These are phyloP conservation scores for Podaxis sp. DNA, from an alignment of 768 basidiomycete genomes.

Conservation along the genomic window DNA sequence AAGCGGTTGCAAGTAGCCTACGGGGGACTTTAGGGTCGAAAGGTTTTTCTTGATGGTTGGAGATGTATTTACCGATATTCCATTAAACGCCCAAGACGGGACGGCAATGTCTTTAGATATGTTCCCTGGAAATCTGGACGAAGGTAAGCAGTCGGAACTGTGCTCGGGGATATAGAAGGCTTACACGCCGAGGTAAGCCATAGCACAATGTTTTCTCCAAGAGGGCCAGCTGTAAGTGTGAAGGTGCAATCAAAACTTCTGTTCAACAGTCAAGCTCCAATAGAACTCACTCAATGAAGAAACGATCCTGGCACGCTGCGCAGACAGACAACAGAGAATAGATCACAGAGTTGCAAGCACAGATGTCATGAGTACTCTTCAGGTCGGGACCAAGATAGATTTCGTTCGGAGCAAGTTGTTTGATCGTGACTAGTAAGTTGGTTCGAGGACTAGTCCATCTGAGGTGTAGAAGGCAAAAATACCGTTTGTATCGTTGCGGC, in stretches of 20 bases:
- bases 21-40: no score
- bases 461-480: background rate
- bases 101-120: constrained; percentile 1
- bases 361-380: constrained; percentile 19
- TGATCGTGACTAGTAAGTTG: constrained; percentile 6
- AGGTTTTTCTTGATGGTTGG: background rate
- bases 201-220: constrained; percentile 18
- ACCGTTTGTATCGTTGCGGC: constrained; percentile 11
- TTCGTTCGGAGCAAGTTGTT: constrained; percentile 9
- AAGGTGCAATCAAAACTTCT: background rate
- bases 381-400: constrained; percentile 15
- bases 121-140: background rate
- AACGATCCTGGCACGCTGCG: constrained; percentile 27
- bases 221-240: constrained; percentile 17
- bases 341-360: constrained; percentile 32
- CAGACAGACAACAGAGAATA: constrained; percentile 34
- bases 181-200: constrained; percentile 7
- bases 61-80: constrained; percentile 2
- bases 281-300: constrained; percentile 14
- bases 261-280: background rate
- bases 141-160: background rate
- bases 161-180: background rate
- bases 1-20: background rate
- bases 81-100: constrained; percentile 13
- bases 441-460: background rate